phyloP scores from a whole-genome alignment of 140 eudicot genomes.

The Bidens hawaiensis region DNA sequence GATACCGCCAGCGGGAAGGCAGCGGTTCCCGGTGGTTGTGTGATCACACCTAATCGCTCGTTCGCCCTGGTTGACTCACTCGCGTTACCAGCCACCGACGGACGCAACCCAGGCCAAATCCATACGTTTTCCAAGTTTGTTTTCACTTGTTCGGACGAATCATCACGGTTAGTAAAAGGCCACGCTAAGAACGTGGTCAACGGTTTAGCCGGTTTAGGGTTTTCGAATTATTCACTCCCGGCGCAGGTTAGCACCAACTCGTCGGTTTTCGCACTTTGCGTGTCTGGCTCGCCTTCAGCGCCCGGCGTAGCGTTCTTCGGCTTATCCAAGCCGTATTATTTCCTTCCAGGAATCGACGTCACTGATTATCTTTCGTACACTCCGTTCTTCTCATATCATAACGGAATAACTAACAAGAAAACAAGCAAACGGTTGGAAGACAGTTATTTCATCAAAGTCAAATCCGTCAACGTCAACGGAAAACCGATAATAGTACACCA shows the following conservation, averaged over 20 bases:
- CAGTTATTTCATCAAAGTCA: conserved; percentile 45
- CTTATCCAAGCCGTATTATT: conserved; percentile 39
- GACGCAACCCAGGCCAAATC: conserved; percentile 47
- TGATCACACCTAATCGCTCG: conserved; percentile 18
- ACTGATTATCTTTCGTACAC: conserved; percentile 53
- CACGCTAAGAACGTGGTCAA: conserved; percentile 25
- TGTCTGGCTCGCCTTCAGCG: conserved; percentile 70
- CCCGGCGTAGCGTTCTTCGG: conserved; percentile 66
- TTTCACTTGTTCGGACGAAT: conserved; percentile 30
- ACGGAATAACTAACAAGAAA: background rate
- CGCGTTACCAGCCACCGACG: conserved; percentile 33
- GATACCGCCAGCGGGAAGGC: background rate
- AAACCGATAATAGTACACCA: conserved; percentile 17
- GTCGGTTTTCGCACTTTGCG: conserved; percentile 41
- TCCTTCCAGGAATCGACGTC: conserved; percentile 48
- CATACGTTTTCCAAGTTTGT: conserved; percentile 25
- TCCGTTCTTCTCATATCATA: conserved; percentile 29
- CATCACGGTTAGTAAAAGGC: conserved; percentile 32
- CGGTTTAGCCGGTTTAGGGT: conserved; percentile 52
- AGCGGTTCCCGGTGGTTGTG: background rate
- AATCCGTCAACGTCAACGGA: conserved; percentile 44
- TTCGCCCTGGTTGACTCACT: conserved; percentile 34
- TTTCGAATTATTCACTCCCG: conserved; percentile 41
- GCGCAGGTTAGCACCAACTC: conserved; percentile 37
- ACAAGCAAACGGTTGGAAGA: conserved; percentile 12